Base-by-base conservation (phyloP, 805 yeast genomes). In the Torulaspora maleeae region DNA sequence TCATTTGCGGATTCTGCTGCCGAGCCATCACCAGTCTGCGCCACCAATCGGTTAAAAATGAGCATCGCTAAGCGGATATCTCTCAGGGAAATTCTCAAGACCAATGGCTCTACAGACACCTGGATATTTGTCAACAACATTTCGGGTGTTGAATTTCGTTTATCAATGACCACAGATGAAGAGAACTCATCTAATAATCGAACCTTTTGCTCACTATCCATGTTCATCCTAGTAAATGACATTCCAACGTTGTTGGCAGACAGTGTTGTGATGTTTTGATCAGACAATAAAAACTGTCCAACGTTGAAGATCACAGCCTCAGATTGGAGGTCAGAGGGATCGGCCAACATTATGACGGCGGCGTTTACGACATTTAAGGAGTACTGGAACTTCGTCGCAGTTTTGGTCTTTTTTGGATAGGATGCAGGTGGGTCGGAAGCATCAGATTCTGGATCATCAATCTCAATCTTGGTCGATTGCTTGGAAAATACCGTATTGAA, bases 271-370 rank as follows among this genome's bases (percentile, higher is more conserved):
- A 83, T 78, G 45, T 80, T 78, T 56, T 84, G 89, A 47, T 83
- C 79, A 0, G 91, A 76, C 3, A 86, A 60, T 36, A 83, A 67
- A 2, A 89, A 65, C 58, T 90, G 96, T 48, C 84, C 95, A 11
- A 89, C 79, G 57, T 86, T 86, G 69, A 93, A 83, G 1, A 91
- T 96, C 49, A 91, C 76, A 0, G 98, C 98, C 56, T 90, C 95
- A 0, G 95, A 79, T 49, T 80, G 74, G 2, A 66, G 60, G 6
- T 74, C 70, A 0, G 82, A 74, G 0, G 96, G 86, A 60, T 91
- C 86, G 0, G 96, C 95, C 35, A 93, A 66, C 25, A 93, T 66
- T 15, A 87, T 79, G 15, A 91, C 71, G 0, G 95, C 86, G 0
- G 91, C 81, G 44, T 87, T 83, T 5, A 81, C 79, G 33, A 93